These are phyloP conservation scores for Glycine latifolia DNA, from an alignment of 306 rosid genomes.

Conservation along the genomic window DNA sequence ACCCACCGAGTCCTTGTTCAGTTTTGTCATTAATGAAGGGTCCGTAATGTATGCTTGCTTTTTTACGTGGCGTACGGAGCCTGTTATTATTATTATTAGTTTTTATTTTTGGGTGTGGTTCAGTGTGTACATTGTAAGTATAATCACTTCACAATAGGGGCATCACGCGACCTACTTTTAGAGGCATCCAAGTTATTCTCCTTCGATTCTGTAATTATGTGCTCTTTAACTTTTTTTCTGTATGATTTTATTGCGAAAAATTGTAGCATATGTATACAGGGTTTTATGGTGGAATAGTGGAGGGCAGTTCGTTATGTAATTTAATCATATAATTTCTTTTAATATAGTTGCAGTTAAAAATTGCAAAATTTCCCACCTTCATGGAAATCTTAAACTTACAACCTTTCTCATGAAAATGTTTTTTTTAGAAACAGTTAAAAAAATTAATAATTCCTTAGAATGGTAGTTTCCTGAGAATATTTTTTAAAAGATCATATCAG, in stretches of 20 bases:
- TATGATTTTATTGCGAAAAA: conserved; percentile 39
- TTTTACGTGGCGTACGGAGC: too few relatives aligned
- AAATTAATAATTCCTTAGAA: too few relatives aligned
- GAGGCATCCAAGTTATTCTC: conserved; percentile 54
- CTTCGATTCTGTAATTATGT: conserved; percentile 58
- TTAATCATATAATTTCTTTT: not conserved
- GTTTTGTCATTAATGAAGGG: too few relatives aligned
- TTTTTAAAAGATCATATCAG: too few relatives aligned
- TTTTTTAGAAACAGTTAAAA: too few relatives aligned
- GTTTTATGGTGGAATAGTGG: conserved; percentile 25
- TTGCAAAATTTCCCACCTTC: not conserved
- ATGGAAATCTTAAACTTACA: too few relatives aligned
- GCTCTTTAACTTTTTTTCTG: not conserved
- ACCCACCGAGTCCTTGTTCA: too few relatives aligned
- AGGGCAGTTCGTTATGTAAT: conserved; percentile 5
- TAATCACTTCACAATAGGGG: conserved; percentile 34
- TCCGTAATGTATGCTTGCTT: too few relatives aligned
- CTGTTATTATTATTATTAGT: too few relatives aligned
- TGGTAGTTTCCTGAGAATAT: too few relatives aligned
- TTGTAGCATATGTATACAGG: conserved; percentile 51
- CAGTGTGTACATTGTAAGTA: conserved; percentile 42
- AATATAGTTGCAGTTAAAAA: conserved; percentile 1
- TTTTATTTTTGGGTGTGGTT: too few relatives aligned
- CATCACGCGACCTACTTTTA: conserved; percentile 57
- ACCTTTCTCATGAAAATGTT: too few relatives aligned